Base-by-base conservation (phyloP, 2,329 filamentous ascomycete genomes). In the Stylonectria norvegica region DNA sequence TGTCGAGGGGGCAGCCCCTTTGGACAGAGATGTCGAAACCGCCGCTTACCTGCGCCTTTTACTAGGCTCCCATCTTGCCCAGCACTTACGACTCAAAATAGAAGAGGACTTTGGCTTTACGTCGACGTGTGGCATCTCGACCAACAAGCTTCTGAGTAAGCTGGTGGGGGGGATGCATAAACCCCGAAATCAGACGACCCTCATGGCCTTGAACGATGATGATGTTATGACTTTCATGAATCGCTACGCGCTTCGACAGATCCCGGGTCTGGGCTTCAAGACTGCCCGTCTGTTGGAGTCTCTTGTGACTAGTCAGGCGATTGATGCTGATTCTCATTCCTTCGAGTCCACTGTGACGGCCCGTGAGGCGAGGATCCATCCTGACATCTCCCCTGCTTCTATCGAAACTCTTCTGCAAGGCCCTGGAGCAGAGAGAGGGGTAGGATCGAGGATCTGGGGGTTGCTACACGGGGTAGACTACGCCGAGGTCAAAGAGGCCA, bases 251-350 rank as follows among this genome's bases (percentile, higher is more conserved):
- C 78, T 97, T 36, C 81, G 87, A 28, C 84, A 86, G 52, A 78
- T 97, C 6, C 90, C 91, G 0, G 89, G 90, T 0, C 83, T 97
- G 32, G 93, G 91, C 4, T 85, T 79, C 66, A 94, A 86, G 56
- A 81, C 49, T 7, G 61, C 54, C 2, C 47, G 59, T n/a, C 31
- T 64, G 2, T 44, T 75, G 1, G 78, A 86, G 43, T 72, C 76
- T 6, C 72, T 81, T 50, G 63, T 89, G 4, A 57, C 58, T 54
- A 46, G 61, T 45, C 52, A 56, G 16, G 55, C 65, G 7, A 39
- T 53, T 7, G 60, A 61, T 19, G 55, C 53, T 4, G 59, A 68
- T 14, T 56, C 63, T 5, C 60, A 68, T 53, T 52, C 61, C 4
- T 61, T 64, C 30, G 63, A 66, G 15, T 61, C 61, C 15, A 53